phyloP scores from a whole-genome alignment of 345 rosid species.

The Ricinus communis region DNA sequence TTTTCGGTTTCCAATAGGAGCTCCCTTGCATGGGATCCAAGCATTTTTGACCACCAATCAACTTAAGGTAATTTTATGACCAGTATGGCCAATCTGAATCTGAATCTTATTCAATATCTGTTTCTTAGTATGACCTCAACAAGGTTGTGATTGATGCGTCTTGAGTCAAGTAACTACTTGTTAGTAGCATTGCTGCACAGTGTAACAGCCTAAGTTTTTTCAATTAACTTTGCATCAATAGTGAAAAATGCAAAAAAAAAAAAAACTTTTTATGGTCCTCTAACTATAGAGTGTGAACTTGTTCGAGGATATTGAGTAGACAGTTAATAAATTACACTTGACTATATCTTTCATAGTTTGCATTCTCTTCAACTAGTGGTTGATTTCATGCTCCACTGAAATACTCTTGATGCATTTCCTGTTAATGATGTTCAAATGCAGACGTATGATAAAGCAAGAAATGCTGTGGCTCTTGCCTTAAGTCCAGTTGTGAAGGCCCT shows the following conservation, averaged over 20 bases:
- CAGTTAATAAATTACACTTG: too few relatives aligned
- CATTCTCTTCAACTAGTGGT: background rate
- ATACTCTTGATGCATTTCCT: conserved; percentile 14
- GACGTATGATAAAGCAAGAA: conserved; percentile 93
- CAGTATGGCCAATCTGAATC: background rate
- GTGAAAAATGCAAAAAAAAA: background rate
- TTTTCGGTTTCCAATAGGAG: conserved; percentile 87
- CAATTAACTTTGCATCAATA: background rate
- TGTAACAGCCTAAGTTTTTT: background rate
- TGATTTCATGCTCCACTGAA: background rate
- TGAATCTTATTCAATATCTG: background rate
- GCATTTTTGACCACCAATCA: conserved; percentile 89
- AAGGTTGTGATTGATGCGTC: background rate
- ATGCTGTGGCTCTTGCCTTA: conserved; percentile 87
- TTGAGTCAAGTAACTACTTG: background rate
- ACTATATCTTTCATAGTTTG: too few relatives aligned
- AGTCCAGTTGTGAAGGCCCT: conserved; percentile 97
- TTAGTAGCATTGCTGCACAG: background rate
- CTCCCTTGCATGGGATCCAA: conserved; percentile 89
- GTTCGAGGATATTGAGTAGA: too few relatives aligned
- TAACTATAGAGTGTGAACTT: background rate
- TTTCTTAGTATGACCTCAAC: background rate
- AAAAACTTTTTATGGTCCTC: background rate
- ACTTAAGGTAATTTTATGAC: conserved; percentile 61
- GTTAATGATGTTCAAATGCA: conserved; percentile 32